These are phyloP conservation scores for Diaporthe caulivora DNA, from an alignment of 2,329 filamentous ascomycete genomes.

Conservation along the genomic window DNA sequence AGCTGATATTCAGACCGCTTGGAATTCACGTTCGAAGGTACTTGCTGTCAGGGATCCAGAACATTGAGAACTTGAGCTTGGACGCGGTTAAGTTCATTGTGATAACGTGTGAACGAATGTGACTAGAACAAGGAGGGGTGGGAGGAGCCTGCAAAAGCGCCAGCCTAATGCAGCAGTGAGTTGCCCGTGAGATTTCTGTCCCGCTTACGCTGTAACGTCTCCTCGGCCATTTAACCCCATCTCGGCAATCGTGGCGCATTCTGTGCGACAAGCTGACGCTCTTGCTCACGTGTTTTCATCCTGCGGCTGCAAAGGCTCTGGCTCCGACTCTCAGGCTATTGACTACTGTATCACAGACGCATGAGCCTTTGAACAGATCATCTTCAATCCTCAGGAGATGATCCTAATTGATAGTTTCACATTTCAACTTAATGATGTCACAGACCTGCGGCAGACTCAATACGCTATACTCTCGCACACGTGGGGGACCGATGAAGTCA, in stretches of 20 bases:
- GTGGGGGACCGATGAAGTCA: constrained; percentile 44
- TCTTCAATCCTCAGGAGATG: background rate
- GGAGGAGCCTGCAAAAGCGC: no score
- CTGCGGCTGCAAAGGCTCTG: background rate
- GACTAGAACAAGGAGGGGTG: no score
- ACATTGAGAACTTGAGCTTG: no score
- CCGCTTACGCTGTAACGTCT: no score
- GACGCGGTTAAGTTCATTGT: no score
- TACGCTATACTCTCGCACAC: constrained; percentile 48
- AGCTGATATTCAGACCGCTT: no score
- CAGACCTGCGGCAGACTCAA: background rate
- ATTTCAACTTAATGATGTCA: background rate
- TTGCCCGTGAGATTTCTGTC: background rate
- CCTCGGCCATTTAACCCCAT: background rate
- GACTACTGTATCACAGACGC: background rate
- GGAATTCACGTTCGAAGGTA: no score
- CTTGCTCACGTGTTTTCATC: background rate
- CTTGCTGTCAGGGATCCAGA: no score
- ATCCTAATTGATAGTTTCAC: background rate
- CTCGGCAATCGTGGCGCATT: background rate
- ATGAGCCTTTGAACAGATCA: background rate
- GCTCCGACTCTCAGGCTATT: background rate
- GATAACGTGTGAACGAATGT: no score
- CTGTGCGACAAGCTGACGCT: background rate
- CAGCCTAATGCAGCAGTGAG: background rate